Percentiles rank a stretch among this genome's conserved stretches.
Conservation (phyloP, 306 rosid genomes). For the Prunus campanulata region DNA sequence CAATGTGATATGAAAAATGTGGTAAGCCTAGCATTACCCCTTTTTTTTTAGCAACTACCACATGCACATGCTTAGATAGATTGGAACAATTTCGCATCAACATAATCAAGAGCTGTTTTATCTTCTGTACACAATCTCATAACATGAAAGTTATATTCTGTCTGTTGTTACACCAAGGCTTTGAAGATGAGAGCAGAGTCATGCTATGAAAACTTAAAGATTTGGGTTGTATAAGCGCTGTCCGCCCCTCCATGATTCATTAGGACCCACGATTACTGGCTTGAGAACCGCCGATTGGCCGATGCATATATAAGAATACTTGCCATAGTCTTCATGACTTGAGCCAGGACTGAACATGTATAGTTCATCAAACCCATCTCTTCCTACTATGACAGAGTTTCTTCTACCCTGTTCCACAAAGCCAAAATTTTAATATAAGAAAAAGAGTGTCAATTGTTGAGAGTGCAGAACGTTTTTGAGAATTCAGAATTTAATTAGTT, state of each 20-base stretch:
- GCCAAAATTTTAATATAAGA: background rate
- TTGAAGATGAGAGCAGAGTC: background rate
- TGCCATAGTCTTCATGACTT: constrained; percentile 48
- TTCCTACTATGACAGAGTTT: constrained; percentile 68
- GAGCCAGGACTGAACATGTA: constrained; percentile 86
- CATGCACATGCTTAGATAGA: background rate
- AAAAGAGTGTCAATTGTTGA: background rate
- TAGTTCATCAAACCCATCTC: constrained; percentile 72
- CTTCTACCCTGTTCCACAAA: constrained; percentile 71
- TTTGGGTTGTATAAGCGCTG: constrained; percentile 73
- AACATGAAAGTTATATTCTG: background rate
- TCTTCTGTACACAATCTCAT: background rate
- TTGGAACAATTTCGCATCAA: background rate
- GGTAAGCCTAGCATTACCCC: too few relatives aligned
- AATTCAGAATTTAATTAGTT: background rate
- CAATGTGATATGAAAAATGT: too few relatives aligned
- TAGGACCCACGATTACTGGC: constrained; percentile 49
- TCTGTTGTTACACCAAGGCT: background rate
- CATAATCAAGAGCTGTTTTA: background rate
- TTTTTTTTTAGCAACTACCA: background rate
- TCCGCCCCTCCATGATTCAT: constrained; percentile 58
- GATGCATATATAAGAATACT: constrained; percentile 58
- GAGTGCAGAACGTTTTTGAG: background rate
- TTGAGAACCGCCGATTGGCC: constrained; percentile 72
- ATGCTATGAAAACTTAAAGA: constrained; percentile 28